These are phyloP conservation scores for Daldinia loculata DNA, from an alignment of 495 filamentous ascomycete genomes.

Conservation along the genomic window DNA sequence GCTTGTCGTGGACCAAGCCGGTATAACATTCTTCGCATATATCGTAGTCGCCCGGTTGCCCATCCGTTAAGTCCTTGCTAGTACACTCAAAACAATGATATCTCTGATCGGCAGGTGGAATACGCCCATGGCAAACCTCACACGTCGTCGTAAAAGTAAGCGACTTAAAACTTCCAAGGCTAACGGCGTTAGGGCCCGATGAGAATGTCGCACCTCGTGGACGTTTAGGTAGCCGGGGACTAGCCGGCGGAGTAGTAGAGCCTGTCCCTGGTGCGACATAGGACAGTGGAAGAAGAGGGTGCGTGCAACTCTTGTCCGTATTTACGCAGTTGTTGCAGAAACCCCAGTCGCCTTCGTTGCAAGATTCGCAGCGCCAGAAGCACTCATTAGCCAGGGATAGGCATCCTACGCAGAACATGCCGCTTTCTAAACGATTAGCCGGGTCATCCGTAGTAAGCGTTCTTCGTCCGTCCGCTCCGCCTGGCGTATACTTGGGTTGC, in stretches of 20 bases:
- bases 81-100: slow-evolving; percentile 72
- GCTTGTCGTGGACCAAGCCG: slow-evolving; percentile 64
- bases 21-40: slow-evolving; percentile 81
- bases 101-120: slow-evolving; percentile 71
- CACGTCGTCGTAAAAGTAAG: slow-evolving; percentile 75
- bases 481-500: slow-evolving; percentile 57
- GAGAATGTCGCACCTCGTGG: slow-evolving; percentile 49
- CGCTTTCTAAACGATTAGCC: slow-evolving; percentile 70
- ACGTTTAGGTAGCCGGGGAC: slow-evolving; percentile 40
- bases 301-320: slow-evolving; percentile 76
- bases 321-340: slow-evolving; percentile 87
- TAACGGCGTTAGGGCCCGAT: slow-evolving; percentile 48
- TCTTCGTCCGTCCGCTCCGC: slow-evolving; percentile 58
- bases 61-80: slow-evolving; percentile 50
- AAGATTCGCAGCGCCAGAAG: slow-evolving; percentile 83
- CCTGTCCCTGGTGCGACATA: slow-evolving; percentile 44
- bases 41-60: slow-evolving; percentile 81
- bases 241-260: slow-evolving; percentile 32
- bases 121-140: slow-evolving; percentile 74
- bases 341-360: slow-evolving; percentile 92
- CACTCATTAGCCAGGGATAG: slow-evolving; percentile 74
- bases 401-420: slow-evolving; percentile 85
- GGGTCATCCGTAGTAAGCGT: slow-evolving; percentile 72
- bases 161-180: slow-evolving; percentile 54
- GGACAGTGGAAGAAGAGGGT: slow-evolving; percentile 73